Base-by-base conservation (phyloP, 1,284 basidiomycete species). In the Moesziomyces parantarcticus region DNA sequence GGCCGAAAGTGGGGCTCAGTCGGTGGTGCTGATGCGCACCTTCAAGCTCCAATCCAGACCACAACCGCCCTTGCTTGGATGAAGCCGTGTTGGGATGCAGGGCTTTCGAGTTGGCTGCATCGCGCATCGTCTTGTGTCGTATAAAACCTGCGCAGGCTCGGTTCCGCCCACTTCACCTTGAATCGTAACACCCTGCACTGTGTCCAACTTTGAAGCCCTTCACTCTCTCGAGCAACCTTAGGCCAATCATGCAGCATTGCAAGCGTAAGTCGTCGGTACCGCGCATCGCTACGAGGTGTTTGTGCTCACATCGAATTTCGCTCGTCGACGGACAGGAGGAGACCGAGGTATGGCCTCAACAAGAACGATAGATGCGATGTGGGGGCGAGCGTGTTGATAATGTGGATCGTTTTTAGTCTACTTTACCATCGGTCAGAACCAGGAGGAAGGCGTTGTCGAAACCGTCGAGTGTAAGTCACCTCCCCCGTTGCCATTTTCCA, bases 391-490 rank as follows among this genome's bases (percentile, higher is more conserved):
- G 29, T 8, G 10, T 23, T 32, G 2, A 16, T 21, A 20, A 13
- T 29, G 29, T 26, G 32, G n/a, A 8, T 7, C n/a, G 9, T 21
- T n/a, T 8, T 14, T 40, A 71, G 68, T 71, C 50, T 36, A 43
- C 25, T 71, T 71, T 41, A 58, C 44, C 55, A 71, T 71, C 21
- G 69, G 63, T 45, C 29, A 14, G 43, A 51, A 51, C 45, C 54
- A 66, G 45, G 69, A 66, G 39, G 55, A 59, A 20, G 69, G 69
- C 16, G 48, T 72, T 1, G 58, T 72, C 45, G 51, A 61, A 22
- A 25, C 36, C 14, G 5, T 66, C 32, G 58, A 62, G 1, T 14
- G 69, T 72, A 22, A 44, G 67, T 57, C 11, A 25, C 10, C 20
- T 22, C 45, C 34, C 42, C 26, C 36, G 22, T 26, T n/a, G n/a